These are phyloP conservation scores for Calcarisporium arbuscula DNA, from an alignment of 2,329 filamentous ascomycete genomes.

Conservation along the genomic window DNA sequence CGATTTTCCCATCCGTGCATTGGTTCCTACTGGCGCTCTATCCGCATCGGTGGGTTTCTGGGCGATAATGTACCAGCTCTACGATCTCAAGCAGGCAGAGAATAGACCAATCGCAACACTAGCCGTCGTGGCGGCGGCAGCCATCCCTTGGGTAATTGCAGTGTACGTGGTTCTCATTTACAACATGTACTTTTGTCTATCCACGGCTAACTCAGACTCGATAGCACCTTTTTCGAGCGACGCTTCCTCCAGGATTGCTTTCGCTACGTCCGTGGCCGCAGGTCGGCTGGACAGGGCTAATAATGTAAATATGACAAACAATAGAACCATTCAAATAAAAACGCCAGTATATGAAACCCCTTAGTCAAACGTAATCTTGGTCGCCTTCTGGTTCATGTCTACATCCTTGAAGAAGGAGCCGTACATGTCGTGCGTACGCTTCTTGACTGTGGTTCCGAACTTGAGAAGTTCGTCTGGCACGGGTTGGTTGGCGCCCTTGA, in stretches of 20 bases:
- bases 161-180: constrained; percentile 47
- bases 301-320: constrained; percentile 1
- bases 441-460: constrained; percentile 97
- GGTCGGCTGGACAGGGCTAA: constrained; percentile 16
- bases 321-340: constrained; percentile 4
- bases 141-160: constrained; percentile 44
- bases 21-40: constrained; percentile 22
- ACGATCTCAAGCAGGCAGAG: constrained; percentile 16
- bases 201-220: constrained; percentile 8
- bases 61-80: constrained; percentile 18
- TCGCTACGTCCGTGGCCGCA: constrained; percentile 31
- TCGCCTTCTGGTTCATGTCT: constrained; percentile 74
- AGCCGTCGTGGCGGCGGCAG: constrained; percentile 42
- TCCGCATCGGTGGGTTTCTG: constrained; percentile 20
- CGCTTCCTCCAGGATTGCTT: constrained; percentile 46
- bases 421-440: constrained; percentile 94
- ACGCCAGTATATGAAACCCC: neutral
- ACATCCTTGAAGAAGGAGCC: constrained; percentile 94
- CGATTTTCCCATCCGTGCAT: constrained; percentile 16
- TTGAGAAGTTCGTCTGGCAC: constrained; percentile 89
- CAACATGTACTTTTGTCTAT: constrained; percentile 20
- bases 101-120: constrained; percentile 27
- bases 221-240: constrained; percentile 48
- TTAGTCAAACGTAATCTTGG: constrained; percentile 85
- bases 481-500: constrained; percentile 85